Conservation (phyloP, 352 stramenopile genomes). For the Globisporangium paroecandrum region DNA sequence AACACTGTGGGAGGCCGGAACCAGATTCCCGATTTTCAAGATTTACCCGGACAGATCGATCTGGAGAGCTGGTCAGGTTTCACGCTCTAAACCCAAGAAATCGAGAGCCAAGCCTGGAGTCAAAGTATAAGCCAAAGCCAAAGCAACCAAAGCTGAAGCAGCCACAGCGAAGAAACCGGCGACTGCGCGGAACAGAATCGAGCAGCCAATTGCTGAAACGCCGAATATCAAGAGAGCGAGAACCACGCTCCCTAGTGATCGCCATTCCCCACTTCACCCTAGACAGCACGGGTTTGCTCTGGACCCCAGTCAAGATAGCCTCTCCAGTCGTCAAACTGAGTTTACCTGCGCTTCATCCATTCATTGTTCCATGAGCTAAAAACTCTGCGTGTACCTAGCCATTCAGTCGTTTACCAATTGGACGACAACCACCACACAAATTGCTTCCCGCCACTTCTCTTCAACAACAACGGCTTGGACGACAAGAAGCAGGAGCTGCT, state of each 20-base stretch:
- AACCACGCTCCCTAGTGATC: too few relatives aligned
- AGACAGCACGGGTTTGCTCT: too few relatives aligned
- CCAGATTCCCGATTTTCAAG: neutral
- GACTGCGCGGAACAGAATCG: neutral
- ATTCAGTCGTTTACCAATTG: too few relatives aligned
- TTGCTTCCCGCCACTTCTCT: too few relatives aligned
- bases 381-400: too few relatives aligned
- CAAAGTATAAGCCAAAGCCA: neutral
- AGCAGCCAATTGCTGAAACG: neutral
- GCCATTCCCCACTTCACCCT: too few relatives aligned
- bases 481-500: slow-evolving; percentile 5
- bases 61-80: neutral
- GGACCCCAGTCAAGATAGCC: too few relatives aligned
- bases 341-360: too few relatives aligned
- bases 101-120: neutral
- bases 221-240: neutral
- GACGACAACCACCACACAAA: too few relatives aligned
- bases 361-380: too few relatives aligned
- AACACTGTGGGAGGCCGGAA: neutral
- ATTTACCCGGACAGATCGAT: neutral
- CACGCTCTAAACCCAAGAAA: neutral
- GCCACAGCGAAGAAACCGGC: neutral
- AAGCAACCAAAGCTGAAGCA: neutral
- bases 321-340: too few relatives aligned
- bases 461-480: neutral